A percentile compares a stretch with the other conserved stretches of the same genome.
These are phyloP conservation scores for Pythium phragmiticola DNA, from an alignment of 352 stramenopile genomes.

Conservation along the genomic window DNA sequence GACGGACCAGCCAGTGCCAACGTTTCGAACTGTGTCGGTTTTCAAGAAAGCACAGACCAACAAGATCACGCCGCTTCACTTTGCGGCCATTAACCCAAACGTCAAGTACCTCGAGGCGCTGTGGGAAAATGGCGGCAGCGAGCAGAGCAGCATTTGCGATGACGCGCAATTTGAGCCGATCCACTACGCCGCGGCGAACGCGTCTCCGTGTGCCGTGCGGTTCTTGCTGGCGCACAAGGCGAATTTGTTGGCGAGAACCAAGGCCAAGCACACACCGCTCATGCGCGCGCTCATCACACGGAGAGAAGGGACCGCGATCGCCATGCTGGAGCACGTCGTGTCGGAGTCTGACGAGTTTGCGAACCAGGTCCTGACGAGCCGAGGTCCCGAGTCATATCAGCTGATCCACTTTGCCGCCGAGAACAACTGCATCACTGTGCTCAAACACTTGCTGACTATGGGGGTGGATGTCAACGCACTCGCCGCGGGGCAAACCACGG, in stretches of 20 bases:
- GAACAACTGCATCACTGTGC: constrained; percentile 38
- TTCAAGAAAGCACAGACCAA: constrained; percentile 62
- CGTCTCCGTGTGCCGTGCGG: constrained; percentile 39
- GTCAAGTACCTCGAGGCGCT: constrained; percentile 54
- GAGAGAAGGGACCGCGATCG: constrained; percentile 50
- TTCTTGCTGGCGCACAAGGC: constrained; percentile 54
- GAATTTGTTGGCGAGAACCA: constrained; percentile 47
- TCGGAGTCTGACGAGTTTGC: constrained; percentile 26
- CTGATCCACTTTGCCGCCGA: constrained; percentile 54
- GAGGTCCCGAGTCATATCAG: constrained; percentile 47
- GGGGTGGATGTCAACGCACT: constrained; percentile 51
- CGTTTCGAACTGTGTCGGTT: constrained; percentile 55
- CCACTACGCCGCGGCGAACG: constrained; percentile 61
- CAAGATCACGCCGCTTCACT: constrained; percentile 56
- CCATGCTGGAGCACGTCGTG: constrained; percentile 47
- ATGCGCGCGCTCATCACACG: constrained; percentile 44
- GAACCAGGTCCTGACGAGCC: constrained; percentile 36
- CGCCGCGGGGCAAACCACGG: constrained; percentile 42
- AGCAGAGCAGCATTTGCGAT: constrained; percentile 36
- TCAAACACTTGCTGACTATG: constrained; percentile 45
- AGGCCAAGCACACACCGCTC: constrained; percentile 53
- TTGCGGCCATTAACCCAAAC: constrained; percentile 74
- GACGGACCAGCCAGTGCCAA: constrained; percentile 32
- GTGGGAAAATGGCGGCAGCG: constrained; percentile 46
- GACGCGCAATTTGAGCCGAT: constrained; percentile 57